Percentiles rank a stretch among this genome's conserved stretches.
Conservation (phyloP, 2,329 filamentous ascomycete species). For the Fusarium sp. region DNA sequence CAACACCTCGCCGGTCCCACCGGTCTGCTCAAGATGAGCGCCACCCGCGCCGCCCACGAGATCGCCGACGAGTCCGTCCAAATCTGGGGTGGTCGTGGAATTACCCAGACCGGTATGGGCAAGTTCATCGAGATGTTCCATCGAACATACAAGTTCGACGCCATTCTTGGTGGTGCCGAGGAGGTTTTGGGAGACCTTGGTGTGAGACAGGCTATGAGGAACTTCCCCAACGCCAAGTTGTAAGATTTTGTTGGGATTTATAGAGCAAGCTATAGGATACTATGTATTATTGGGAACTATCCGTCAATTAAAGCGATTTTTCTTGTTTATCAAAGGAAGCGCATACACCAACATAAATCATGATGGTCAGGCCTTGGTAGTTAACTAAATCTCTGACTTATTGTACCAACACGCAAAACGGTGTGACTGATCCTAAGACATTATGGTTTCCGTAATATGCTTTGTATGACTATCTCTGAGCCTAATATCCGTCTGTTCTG, state of each 20-base stretch:
- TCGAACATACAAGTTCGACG: constrained; percentile 84
- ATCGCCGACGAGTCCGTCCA: constrained; percentile 86
- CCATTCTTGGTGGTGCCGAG: constrained; percentile 82
- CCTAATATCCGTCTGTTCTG: neutral
- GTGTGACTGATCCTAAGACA: neutral
- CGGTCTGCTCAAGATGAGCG: constrained; percentile 82
- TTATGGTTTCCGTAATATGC: neutral
- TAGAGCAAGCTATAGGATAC: neutral
- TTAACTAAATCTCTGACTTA: neutral
- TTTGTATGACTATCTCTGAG: neutral
- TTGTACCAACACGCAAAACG: neutral
- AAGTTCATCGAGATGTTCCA: constrained; percentile 86
- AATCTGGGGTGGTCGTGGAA: constrained; percentile 84
- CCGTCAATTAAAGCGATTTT: neutral
- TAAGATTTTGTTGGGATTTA: constrained; percentile 53
- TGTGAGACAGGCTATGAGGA: constrained; percentile 84
- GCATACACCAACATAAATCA: neutral
- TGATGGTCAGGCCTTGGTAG: neutral
- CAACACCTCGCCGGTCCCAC: constrained; percentile 83
- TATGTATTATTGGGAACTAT: constrained; percentile 3
- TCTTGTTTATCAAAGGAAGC: neutral
- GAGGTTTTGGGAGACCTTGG: constrained; percentile 85
- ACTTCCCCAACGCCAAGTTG: constrained; percentile 86
- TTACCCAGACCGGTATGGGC: constrained; percentile 88
- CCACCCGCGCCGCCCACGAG: constrained; percentile 81